Evolutionary conservation across 768 basidiomycete species (phyloP).

Genomic region (Neoboletus magnificus): DNA sequence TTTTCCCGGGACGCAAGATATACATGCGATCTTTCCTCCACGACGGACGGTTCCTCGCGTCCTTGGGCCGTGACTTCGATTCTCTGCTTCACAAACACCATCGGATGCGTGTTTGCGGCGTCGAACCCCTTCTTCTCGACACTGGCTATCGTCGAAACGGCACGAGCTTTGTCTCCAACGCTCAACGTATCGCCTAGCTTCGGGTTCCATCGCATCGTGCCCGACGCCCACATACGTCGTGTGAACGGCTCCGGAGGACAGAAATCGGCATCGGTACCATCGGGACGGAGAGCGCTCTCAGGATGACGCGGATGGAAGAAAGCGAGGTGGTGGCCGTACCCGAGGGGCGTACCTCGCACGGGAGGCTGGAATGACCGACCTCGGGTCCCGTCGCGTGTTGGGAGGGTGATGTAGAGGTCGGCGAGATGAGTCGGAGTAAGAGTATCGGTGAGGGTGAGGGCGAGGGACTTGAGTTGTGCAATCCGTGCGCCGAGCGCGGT

Average conservation of each 20-base stretch:
- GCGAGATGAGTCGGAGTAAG: constrained; percentile 55
- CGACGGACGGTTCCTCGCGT: constrained; percentile 43
- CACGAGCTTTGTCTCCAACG: constrained; percentile 51
- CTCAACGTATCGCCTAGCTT: constrained; percentile 39
- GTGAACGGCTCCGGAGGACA: constrained; percentile 72
- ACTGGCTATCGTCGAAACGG: constrained; percentile 45
- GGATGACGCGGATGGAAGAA: constrained; percentile 71
- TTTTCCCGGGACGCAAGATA: constrained; percentile 43
- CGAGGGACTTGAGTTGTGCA: constrained; percentile 42
- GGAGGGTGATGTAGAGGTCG: constrained; percentile 66
- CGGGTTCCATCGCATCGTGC: constrained; percentile 59
- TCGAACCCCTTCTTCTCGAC: constrained; percentile 68
- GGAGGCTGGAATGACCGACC: constrained; percentile 42
- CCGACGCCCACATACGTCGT: constrained; percentile 81
- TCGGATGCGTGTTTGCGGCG: constrained; percentile 45
- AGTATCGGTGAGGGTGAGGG: constrained; percentile 44
- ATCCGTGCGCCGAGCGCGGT: constrained; percentile 53
- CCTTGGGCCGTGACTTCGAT: constrained; percentile 51
- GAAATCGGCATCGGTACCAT: constrained; percentile 71
- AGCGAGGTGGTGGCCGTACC: constrained; percentile 65
- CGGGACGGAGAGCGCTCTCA: constrained; percentile 52
- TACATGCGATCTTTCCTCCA: constrained; percentile 68
- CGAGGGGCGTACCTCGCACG: constrained; percentile 39
- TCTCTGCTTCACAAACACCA: constrained; percentile 71
- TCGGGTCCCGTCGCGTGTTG: constrained; percentile 62